These are phyloP conservation scores for Tylopilus orsonianus DNA, from an alignment of 1,284 basidiomycete species.

Conservation along the genomic window DNA sequence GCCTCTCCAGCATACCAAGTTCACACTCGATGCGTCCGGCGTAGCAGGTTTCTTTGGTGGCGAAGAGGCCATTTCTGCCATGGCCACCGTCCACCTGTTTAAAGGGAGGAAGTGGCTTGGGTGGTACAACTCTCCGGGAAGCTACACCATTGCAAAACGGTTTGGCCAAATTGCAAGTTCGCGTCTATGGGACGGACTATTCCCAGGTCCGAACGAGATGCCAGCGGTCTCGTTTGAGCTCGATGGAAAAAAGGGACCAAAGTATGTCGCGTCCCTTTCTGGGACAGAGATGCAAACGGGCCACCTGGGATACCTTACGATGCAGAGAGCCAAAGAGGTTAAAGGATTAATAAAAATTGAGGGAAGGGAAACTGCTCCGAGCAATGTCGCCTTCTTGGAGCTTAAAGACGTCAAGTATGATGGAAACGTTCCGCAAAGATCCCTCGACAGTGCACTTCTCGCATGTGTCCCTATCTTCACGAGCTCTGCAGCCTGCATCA, in stretches of 20 bases:
- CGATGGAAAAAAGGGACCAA: slow-evolving; percentile 29
- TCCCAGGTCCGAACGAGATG: slow-evolving; percentile 30
- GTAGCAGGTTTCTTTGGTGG: slow-evolving; percentile 34
- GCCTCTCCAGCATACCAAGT: slow-evolving; percentile 13
- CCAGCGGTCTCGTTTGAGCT: slow-evolving; percentile 29
- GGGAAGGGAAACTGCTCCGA: slow-evolving; percentile 21
- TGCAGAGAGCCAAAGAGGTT: slow-evolving; percentile 14
- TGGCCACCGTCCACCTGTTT: slow-evolving; percentile 34
- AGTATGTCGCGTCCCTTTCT: slow-evolving; percentile 24
- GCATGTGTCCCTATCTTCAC: slow-evolving; percentile 22
- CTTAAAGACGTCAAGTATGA: slow-evolving; percentile 22
- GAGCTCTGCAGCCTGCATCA: slow-evolving; percentile 21
- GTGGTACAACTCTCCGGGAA: slow-evolving; percentile 36
- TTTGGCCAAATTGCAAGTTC: slow-evolving; percentile 28
- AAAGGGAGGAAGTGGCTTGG: slow-evolving; percentile 30
- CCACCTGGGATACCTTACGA: slow-evolving; percentile 29
- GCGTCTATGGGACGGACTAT: slow-evolving; percentile 33
- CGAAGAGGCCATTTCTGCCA: slow-evolving; percentile 36
- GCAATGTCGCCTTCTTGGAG: slow-evolving; percentile 18
- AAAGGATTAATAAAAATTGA: neutral
- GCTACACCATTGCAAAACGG: slow-evolving; percentile 27
- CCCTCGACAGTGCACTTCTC: slow-evolving; percentile 6
- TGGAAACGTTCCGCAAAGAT: slow-evolving; percentile 2
- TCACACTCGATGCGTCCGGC: slow-evolving; percentile 29
- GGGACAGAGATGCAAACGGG: slow-evolving; percentile 29